These are phyloP conservation scores for Lachnellula cervina DNA, from an alignment of 2,329 filamentous ascomycete species.

Conservation along the genomic window DNA sequence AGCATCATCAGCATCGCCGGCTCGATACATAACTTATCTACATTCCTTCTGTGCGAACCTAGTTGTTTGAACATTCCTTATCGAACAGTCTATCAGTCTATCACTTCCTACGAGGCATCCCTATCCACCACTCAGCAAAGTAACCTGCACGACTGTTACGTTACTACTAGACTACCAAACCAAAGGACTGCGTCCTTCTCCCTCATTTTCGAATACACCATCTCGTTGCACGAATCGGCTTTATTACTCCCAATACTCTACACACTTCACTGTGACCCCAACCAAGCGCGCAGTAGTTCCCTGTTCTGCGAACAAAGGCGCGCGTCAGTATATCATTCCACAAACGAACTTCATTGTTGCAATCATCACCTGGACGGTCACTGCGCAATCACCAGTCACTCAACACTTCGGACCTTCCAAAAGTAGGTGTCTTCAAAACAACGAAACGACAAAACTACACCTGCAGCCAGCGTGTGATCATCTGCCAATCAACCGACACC, in stretches of 20 bases:
- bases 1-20: slow-evolving; percentile 20
- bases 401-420: slow-evolving; percentile 1
- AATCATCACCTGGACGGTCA: slow-evolving; percentile 4
- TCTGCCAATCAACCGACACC: slow-evolving; percentile 11
- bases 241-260: slow-evolving; percentile 3
- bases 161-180: neutral
- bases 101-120: slow-evolving; percentile 9
- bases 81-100: slow-evolving; percentile 19
- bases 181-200: neutral
- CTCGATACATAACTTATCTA: slow-evolving; percentile 18
- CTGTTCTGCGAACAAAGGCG: slow-evolving; percentile 1
- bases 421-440: slow-evolving; percentile 2
- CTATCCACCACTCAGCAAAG: neutral
- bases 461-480: slow-evolving; percentile 15
- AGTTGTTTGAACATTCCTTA: slow-evolving; percentile 28
- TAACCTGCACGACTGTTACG: neutral
- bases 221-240: neutral
- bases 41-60: slow-evolving; percentile 25
- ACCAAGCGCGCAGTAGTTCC: neutral
- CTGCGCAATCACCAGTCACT: neutral
- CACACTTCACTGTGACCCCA: slow-evolving; percentile 2
- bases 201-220: neutral
- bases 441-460: slow-evolving; percentile 6
- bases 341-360: neutral
- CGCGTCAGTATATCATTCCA: neutral